A percentile compares a stretch with the other conserved stretches of the same genome.
Conservation (phyloP, 192 early-diverging fungal genomes). For the Coemansia sp. region DNA sequence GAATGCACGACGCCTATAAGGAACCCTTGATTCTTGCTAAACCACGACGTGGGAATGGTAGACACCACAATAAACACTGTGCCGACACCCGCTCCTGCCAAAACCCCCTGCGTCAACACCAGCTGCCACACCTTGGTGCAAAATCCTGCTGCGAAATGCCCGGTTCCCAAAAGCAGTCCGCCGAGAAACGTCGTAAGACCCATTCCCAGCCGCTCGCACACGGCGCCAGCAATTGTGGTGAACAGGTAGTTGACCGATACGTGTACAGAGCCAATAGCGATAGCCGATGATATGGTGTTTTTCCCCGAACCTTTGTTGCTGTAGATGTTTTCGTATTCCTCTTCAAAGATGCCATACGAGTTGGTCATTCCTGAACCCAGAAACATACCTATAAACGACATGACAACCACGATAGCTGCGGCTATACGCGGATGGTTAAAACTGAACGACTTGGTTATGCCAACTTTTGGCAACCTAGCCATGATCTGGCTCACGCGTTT, state of each 20-base stretch:
- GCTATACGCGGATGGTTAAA: slow-evolving; percentile 33
- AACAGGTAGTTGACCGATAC: slow-evolving; percentile 46
- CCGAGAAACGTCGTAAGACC: slow-evolving; percentile 49
- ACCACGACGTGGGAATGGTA: slow-evolving; percentile 53
- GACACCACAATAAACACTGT: slow-evolving; percentile 52
- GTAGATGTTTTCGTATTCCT: slow-evolving; percentile 46
- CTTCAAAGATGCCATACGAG: slow-evolving; percentile 51
- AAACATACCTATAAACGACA: slow-evolving; percentile 49
- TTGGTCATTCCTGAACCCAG: slow-evolving; percentile 45
- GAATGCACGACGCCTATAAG: slow-evolving; percentile 52
- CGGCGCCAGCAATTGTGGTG: slow-evolving; percentile 44
- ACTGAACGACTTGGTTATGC: slow-evolving; percentile 36
- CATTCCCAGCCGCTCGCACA: slow-evolving; percentile 51
- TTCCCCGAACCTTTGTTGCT: slow-evolving; percentile 21
- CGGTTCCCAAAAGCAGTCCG: slow-evolving; percentile 29
- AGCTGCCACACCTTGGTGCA: slow-evolving; percentile 54
- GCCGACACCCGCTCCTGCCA: slow-evolving; percentile 46
- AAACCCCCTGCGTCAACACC: slow-evolving; percentile 38
- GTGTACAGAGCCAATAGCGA: slow-evolving; percentile 44
- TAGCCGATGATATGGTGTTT: slow-evolving; percentile 30
- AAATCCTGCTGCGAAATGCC: slow-evolving; percentile 41
- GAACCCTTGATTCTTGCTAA: slow-evolving; percentile 52
- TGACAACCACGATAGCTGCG: slow-evolving; percentile 31
- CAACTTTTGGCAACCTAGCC: slow-evolving; percentile 33
- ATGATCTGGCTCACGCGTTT: not conserved